Base-by-base conservation (phyloP, 768 basidiomycete genomes). In the Chalciporus chontae region DNA sequence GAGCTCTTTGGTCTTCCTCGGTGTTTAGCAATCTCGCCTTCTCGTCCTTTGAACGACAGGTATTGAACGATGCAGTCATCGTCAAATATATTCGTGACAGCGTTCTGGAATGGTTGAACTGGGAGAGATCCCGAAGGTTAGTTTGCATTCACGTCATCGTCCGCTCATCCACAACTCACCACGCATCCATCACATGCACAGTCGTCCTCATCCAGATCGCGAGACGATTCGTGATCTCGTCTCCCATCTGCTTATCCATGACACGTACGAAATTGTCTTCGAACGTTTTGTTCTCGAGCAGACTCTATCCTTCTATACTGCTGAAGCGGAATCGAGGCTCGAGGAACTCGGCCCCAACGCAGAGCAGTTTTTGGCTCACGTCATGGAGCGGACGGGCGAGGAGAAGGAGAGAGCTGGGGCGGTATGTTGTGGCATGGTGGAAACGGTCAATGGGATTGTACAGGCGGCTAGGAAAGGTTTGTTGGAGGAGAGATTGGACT, bases 351-450 rank as follows among this genome's bases (percentile, higher is more conserved):
- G 45, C 0, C 36, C 52, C 13, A 57, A 73, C 14, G 77, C 87
- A 0, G 70, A 73, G 45, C 67, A 62, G 2, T 90, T 87, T 63
- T 76, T 90, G 59, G 59, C 56, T 8, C 73, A 79, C 43, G 71
- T 76, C 11, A 64, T 72, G 19, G 27, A 52, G 24, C 73, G 79
- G 23, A 75, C 79, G 13, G 52, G 73, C 3, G 80, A 86, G 58
- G 90, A 94, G 54, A 68, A 69, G 18, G 71, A 76, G 13, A 77
- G 86, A 29, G 74, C 75, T 0, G 70, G 73, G 52, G 76, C 69
- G 0, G 63, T 87, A 9, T 67, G 87, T 13, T 48, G 49, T n/a
- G 51, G 42, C n/a, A 69, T 77, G 8, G 69, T 75, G 29, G 69
- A 68, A 2, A 82, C 77, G 47, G 81, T 77, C 74, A 58, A 59